These are phyloP conservation scores for Gliomastix tumulicola DNA, from an alignment of 2,329 filamentous ascomycete species.

Conservation along the genomic window DNA sequence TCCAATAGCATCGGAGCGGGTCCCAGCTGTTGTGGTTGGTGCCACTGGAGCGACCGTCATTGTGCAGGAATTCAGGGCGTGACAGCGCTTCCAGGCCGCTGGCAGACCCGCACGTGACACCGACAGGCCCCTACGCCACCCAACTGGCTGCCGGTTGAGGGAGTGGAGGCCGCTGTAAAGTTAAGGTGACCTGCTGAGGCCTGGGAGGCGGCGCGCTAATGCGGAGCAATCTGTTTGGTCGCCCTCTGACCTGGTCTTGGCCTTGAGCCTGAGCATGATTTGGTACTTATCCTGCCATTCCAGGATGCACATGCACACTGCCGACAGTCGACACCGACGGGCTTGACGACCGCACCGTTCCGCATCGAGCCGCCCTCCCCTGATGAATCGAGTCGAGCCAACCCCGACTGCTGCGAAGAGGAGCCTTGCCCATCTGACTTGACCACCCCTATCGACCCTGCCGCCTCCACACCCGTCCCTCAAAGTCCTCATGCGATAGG, in stretches of 20 bases:
- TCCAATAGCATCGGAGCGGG: too few relatives aligned
- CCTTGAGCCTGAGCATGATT: neutral
- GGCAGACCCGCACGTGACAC: neutral
- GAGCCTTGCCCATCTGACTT: too few relatives aligned
- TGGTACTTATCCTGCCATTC: neutral
- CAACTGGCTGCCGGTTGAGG: neutral
- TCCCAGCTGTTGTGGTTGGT: too few relatives aligned
- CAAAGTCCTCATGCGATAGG: too few relatives aligned
- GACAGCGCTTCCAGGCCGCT: neutral
- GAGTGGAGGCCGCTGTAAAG: too few relatives aligned
- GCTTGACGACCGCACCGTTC: neutral
- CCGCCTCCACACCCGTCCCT: too few relatives aligned
- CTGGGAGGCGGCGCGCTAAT: conserved; percentile 5
- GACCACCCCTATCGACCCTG: too few relatives aligned
- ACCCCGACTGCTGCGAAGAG: too few relatives aligned
- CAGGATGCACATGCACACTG: neutral
- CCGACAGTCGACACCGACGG: neutral
- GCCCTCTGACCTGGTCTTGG: conserved; percentile 1
- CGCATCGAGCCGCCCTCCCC: neutral
- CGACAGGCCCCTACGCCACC: neutral
- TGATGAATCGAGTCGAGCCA: neutral
- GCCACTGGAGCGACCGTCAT: too few relatives aligned
- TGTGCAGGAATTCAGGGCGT: too few relatives aligned
- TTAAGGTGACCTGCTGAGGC: too few relatives aligned
- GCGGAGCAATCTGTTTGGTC: conserved; percentile 3